phyloP scores from a whole-genome alignment of 2,329 filamentous ascomycete genomes.

The Penicillium occitanis region DNA sequence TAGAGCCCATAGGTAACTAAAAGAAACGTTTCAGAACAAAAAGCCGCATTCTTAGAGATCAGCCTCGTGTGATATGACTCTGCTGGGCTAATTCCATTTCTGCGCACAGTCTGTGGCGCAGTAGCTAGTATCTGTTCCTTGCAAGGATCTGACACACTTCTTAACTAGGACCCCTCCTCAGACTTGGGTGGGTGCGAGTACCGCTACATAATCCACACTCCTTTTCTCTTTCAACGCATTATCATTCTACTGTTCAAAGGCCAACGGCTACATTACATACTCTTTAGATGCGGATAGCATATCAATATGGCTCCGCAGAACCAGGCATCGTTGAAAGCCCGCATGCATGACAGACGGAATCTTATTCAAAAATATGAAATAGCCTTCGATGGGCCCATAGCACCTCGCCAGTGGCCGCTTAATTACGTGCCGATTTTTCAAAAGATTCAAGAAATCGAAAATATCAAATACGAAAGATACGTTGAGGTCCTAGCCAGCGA shows the following conservation, averaged over 20 bases:
- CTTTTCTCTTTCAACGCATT: background rate
- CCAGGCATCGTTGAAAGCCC: background rate
- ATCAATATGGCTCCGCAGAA: background rate
- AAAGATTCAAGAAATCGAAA: conserved; percentile 10
- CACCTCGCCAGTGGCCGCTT: conserved; percentile 1
- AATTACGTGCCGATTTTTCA: conserved; percentile 1
- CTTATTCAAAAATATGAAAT: conserved; percentile 8
- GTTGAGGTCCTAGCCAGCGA: background rate
- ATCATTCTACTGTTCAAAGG: background rate
- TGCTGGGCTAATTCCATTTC: background rate
- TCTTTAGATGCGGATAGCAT: background rate
- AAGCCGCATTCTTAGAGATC: background rate
- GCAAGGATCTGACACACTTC: background rate
- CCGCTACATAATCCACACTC: background rate
- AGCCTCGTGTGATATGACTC: background rate
- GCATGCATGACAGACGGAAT: background rate
- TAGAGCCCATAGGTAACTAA: too few relatives aligned
- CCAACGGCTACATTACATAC: background rate
- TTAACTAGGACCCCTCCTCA: background rate
- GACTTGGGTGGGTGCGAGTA: background rate
- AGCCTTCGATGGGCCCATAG: conserved; percentile 10
- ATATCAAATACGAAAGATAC: conserved; percentile 5
- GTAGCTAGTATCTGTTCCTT: background rate
- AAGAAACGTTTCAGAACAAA: background rate
- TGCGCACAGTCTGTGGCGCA: background rate